Evolutionary conservation across 371 early-diverging fungal species (phyloP).

Genomic region (Circinella minor): DNA sequence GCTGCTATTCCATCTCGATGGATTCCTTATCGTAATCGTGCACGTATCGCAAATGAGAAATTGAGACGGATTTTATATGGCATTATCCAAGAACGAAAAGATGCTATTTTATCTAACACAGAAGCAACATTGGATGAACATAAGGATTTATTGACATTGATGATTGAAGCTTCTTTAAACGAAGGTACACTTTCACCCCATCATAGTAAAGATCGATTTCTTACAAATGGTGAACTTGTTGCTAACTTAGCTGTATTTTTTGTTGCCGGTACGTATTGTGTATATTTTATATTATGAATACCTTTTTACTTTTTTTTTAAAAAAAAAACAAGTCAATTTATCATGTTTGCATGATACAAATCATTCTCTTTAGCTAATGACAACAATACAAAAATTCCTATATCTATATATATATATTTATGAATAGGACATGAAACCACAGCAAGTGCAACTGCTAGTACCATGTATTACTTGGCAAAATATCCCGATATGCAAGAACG

Average conservation of each 20-base stretch:
- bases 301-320: not conserved
- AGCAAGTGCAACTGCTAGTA: slow-evolving; percentile 45
- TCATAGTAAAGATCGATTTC: not conserved
- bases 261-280: slow-evolving; percentile 28
- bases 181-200: not conserved
- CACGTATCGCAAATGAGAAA: slow-evolving; percentile 11
- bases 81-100: slow-evolving; percentile 21
- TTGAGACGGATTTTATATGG: slow-evolving; percentile 20
- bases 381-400: no score
- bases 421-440: slow-evolving; percentile 53
- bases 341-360: no score
- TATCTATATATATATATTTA: no score
- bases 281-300: not conserved
- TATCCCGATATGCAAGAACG: slow-evolving; percentile 46
- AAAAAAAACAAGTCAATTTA: no score
- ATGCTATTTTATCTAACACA: slow-evolving; percentile 9
- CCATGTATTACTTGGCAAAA: slow-evolving; percentile 41
- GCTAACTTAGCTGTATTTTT: slow-evolving; percentile 37
- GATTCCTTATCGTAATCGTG: slow-evolving; percentile 25
- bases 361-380: no score
- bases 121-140: slow-evolving; percentile 2
- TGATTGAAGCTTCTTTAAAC: slow-evolving; percentile 26
- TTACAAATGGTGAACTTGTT: slow-evolving; percentile 22
- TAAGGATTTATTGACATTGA: slow-evolving; percentile 31
- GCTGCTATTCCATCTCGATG: slow-evolving; percentile 26